Percentiles rank a stretch among this genome's conserved stretches.
phyloP scores from a whole-genome alignment of 169 alveolate species.

The Cyclospora cayetanensis region DNA sequence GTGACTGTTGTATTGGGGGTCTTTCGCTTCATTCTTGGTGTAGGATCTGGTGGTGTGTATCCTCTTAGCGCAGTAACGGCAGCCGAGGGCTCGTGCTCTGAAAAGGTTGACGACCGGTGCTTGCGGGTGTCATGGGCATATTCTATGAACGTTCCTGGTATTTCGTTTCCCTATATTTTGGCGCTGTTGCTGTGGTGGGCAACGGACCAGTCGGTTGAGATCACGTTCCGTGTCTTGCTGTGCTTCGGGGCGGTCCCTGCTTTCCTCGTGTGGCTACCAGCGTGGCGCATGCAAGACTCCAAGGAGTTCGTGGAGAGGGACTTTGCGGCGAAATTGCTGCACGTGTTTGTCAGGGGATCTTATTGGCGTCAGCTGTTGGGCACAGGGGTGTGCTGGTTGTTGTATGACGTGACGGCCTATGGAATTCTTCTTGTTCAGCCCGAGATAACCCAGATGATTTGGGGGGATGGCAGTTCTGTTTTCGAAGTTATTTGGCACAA shows the following conservation, averaged over 20 bases:
- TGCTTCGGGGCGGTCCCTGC: conserved; percentile 66
- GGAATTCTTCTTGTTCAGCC: conserved; percentile 66
- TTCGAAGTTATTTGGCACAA: conserved; percentile 29
- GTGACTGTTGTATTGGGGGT: conserved; percentile 35
- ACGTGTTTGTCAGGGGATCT: background rate
- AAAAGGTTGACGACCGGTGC: conserved; percentile 18
- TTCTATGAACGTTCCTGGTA: conserved; percentile 68
- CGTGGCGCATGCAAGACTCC: conserved; percentile 39
- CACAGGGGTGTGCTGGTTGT: conserved; percentile 68
- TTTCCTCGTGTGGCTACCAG: conserved; percentile 56
- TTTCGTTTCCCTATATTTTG: conserved; percentile 31
- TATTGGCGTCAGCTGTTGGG: conserved; percentile 63
- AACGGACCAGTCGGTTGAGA: background rate
- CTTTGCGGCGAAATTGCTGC: background rate
- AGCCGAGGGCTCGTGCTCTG: conserved; percentile 42
- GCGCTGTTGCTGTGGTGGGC: conserved; percentile 27
- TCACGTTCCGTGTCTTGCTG: conserved; percentile 38
- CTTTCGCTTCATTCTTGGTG: conserved; percentile 44
- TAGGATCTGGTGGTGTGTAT: conserved; percentile 67
- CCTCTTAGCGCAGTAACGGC: conserved; percentile 63
- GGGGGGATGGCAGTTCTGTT: conserved; percentile 20
- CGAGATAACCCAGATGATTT: conserved; percentile 56
- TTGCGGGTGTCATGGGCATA: conserved; percentile 65
- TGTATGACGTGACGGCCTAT: conserved; percentile 68
- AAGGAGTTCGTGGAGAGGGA: background rate